phyloP scores from a whole-genome alignment of 1,284 basidiomycete species.

The Neonothopanus nambi region DNA sequence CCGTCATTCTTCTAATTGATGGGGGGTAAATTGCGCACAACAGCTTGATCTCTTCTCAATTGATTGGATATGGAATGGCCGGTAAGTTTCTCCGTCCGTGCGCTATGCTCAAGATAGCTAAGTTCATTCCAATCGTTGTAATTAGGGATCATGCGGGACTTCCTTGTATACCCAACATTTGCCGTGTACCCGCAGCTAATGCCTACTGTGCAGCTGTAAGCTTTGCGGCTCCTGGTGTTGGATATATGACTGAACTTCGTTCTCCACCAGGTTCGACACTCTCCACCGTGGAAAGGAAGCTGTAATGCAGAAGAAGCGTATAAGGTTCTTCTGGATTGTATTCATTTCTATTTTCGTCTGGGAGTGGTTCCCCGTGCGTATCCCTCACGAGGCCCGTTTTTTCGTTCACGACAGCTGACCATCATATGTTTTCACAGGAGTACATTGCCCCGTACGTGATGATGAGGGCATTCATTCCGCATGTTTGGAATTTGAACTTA shows the following conservation, averaged over 20 bases:
- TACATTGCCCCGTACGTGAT: slow-evolving; percentile 18
- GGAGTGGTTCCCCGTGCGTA: slow-evolving; percentile 42
- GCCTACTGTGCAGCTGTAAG: slow-evolving; percentile 48
- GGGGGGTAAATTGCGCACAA: slow-evolving; percentile 5
- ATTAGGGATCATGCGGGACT: slow-evolving; percentile 36
- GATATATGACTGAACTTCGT: not conserved
- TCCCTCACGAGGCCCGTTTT: not conserved
- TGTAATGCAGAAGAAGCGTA: slow-evolving; percentile 51
- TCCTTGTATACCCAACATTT: slow-evolving; percentile 47
- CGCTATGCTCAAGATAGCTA: not conserved
- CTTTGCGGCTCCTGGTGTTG: not conserved
- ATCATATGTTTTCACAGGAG: slow-evolving; percentile 10
- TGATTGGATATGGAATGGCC: slow-evolving; percentile 56
- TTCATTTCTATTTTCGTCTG: slow-evolving; percentile 52
- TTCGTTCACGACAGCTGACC: not conserved
- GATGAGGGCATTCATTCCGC: not conserved
- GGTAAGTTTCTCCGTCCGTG: slow-evolving; percentile 28
- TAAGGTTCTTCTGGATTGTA: slow-evolving; percentile 58
- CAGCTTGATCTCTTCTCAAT: slow-evolving; percentile 43
- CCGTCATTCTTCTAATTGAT: not conserved
- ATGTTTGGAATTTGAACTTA: not conserved
- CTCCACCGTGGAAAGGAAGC: slow-evolving; percentile 51
- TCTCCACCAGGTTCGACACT: slow-evolving; percentile 23
- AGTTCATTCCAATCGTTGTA: not conserved
- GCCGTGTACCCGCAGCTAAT: slow-evolving; percentile 43